These are phyloP conservation scores for Apiospora phragmitis DNA, from an alignment of 2,329 filamentous ascomycete species.

Conservation along the genomic window DNA sequence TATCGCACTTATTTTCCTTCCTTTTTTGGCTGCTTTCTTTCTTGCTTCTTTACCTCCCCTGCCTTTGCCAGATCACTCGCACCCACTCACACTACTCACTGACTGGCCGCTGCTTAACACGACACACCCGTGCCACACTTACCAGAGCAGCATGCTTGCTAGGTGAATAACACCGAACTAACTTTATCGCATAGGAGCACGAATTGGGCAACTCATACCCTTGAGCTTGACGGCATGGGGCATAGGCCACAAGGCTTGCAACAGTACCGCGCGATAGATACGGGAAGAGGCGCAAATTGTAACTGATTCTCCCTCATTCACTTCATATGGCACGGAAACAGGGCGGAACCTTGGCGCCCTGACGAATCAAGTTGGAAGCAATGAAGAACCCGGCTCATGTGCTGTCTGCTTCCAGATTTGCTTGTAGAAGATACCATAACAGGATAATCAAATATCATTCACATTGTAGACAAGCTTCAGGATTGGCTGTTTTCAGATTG, in stretches of 20 bases:
- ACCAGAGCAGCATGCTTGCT: neutral
- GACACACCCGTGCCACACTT: neutral
- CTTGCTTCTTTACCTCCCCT: neutral
- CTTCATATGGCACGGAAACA: neutral
- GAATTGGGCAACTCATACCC: conserved; percentile 64
- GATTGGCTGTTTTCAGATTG: neutral
- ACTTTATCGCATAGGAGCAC: conserved; percentile 53
- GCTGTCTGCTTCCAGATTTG: neutral
- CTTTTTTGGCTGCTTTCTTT: neutral
- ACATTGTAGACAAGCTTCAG: neutral
- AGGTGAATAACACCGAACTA: neutral
- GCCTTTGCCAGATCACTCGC: neutral
- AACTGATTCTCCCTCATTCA: neutral
- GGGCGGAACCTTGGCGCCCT: neutral
- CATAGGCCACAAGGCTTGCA: neutral
- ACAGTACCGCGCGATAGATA: neutral
- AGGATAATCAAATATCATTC: neutral
- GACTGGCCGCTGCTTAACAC: neutral
- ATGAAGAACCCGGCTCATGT: neutral
- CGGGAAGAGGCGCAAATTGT: neutral
- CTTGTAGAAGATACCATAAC: neutral
- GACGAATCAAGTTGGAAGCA: neutral
- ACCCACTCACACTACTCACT: conserved; percentile 12
- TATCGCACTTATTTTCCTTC: neutral
- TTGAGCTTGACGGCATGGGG: conserved; percentile 21